Base-by-base conservation (phyloP, 495 filamentous ascomycete species). In the Daldinia decipiens region DNA sequence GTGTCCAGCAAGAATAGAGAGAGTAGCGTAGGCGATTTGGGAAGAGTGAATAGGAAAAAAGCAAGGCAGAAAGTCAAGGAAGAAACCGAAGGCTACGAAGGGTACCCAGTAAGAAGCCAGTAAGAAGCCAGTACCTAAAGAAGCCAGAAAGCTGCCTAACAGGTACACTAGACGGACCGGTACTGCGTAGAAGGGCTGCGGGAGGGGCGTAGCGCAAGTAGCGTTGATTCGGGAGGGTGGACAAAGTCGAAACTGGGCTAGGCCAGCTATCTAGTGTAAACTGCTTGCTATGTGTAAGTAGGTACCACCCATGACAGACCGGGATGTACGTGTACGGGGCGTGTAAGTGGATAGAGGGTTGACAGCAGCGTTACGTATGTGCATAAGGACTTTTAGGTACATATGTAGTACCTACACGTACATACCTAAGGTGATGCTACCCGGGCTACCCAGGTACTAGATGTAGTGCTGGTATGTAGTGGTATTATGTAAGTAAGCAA, bases 221-320 rank as follows among this genome's bases (percentile, higher is more conserved):
- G 64, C 59, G 69, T 72, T 60, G 69, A 59, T 64, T 47, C 32
- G 19, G 38, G 52, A 65, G 61, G 50, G 50, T 31, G 50, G 66
- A 32, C 60, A 55, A 68, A 31, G 70, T 73, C 70, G 59, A 65
- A 62, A 73, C 61, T 58, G 65, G 70, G 53, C 65, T 69, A 66
- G 65, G 31, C 60, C 54, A 68, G 65, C 50, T 69, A 65, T 59
- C 60, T 72, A n/a, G n/a, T n/a, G n/a, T n/a, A 72, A 56, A 52
- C 64, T 64, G 64, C 55, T 72, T 17, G 31, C 7, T 60, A 55
- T 64, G 53, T 34, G 60, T 72, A 72, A 59, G 60, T 72, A 72
- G 59, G 69, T 67, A 62, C 43, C 59, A 68, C 60, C 64, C 64
- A 62, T 53, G 59, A 39, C 21, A 39, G 55, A 32, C 63, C 40